Evolutionary conservation across 2,329 filamentous ascomycete genomes (phyloP).

Genomic region (Penicillium sclerotiorum): DNA sequence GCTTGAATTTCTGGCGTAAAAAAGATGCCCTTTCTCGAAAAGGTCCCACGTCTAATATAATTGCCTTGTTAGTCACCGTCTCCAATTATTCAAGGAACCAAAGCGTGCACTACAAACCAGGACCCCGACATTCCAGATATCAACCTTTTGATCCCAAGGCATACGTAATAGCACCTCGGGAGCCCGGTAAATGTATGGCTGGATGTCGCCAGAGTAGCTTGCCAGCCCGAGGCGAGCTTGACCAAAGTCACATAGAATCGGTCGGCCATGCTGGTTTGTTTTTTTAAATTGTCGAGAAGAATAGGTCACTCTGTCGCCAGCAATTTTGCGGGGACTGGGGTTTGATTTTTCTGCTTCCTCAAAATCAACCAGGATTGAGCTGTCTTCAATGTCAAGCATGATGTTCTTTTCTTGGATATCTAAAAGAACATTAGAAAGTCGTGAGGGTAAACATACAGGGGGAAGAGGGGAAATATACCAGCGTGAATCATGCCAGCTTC

Average conservation of each 20-base stretch:
- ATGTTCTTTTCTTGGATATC: slow-evolving; percentile 38
- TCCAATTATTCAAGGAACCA: background rate
- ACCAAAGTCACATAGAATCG: slow-evolving; percentile 34
- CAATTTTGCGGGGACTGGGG: slow-evolving; percentile 33
- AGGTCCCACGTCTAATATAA: slow-evolving; percentile 24
- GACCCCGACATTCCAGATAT: slow-evolving; percentile 35
- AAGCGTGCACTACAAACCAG: slow-evolving; percentile 22
- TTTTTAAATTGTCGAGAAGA: slow-evolving; percentile 25
- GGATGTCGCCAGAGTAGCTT: slow-evolving; percentile 25
- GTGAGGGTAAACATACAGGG: too few relatives aligned
- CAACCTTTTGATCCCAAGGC: slow-evolving; percentile 32
- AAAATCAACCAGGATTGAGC: slow-evolving; percentile 27
- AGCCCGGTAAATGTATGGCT: slow-evolving; percentile 33
- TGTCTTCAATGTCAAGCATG: slow-evolving; percentile 30
- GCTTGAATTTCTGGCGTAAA: slow-evolving; percentile 18
- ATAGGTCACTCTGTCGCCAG: slow-evolving; percentile 34
- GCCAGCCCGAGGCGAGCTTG: slow-evolving; percentile 24
- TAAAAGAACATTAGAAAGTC: slow-evolving; percentile 9
- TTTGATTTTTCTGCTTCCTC: slow-evolving; percentile 30
- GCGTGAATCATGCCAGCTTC: slow-evolving; percentile 28
- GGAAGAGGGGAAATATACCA: too few relatives aligned
- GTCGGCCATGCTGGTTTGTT: slow-evolving; percentile 19
- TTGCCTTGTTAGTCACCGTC: too few relatives aligned
- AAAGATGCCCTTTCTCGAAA: slow-evolving; percentile 13
- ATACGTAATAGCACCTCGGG: slow-evolving; percentile 37